Conservation (phyloP, 2,329 filamentous ascomycete genomes). For the Trichophyton mentagrophytes region DNA sequence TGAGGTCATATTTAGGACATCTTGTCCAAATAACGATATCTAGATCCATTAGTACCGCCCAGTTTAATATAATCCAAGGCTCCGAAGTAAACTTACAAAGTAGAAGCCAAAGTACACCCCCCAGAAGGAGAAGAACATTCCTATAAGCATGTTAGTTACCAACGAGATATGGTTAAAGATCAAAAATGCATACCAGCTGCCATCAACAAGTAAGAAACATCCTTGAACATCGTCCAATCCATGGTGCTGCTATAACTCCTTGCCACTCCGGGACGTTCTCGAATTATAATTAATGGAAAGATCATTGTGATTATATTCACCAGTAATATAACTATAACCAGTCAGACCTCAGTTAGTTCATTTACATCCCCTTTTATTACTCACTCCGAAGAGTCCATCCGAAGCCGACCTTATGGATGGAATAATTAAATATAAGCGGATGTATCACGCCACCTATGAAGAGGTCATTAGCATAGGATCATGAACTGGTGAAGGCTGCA, state of each 20-base stretch:
- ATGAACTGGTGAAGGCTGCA: background rate
- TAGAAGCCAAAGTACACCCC: constrained; percentile 24
- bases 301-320: constrained; percentile 16
- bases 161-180: background rate
- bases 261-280: constrained; percentile 3
- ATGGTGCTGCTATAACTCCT: background rate
- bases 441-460: constrained; percentile 21
- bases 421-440: constrained; percentile 19
- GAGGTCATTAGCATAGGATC: background rate
- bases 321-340: constrained; percentile 10
- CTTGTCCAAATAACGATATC: constrained; percentile 20
- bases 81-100: constrained; percentile 12
- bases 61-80: background rate
- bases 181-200: constrained; percentile 12
- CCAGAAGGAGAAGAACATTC: constrained; percentile 21
- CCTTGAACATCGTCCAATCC: constrained; percentile 12
- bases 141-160: background rate
- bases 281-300: constrained; percentile 12
- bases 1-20: constrained; percentile 17
- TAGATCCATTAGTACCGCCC: constrained; percentile 5
- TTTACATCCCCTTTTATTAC: constrained; percentile 9
- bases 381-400: constrained; percentile 20
- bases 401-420: constrained; percentile 22
- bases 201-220: constrained; percentile 16
- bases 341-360: background rate